These are phyloP conservation scores for Scalesia atractyloides DNA, from an alignment of 129 eudicot species.

Conservation along the genomic window DNA sequence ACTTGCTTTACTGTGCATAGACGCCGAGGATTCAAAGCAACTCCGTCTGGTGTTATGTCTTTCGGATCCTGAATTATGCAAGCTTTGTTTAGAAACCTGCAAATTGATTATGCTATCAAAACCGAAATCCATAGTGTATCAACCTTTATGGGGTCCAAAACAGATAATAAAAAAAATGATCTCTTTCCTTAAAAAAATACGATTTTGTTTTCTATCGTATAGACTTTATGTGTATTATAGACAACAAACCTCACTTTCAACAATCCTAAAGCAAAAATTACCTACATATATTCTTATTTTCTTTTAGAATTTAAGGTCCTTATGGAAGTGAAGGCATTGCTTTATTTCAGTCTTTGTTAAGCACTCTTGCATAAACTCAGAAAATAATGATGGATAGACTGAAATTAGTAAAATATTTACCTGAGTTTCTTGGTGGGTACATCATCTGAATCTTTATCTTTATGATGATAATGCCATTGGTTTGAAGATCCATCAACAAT, in stretches of 20 bases:
- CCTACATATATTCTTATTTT: too few relatives aligned
- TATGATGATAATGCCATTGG: constrained; percentile 2
- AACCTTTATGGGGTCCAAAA: too few relatives aligned
- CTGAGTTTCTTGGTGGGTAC: constrained; percentile 17
- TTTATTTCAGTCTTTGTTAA: too few relatives aligned
- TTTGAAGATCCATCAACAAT: neutral
- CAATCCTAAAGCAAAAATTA: too few relatives aligned
- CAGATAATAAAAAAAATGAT: too few relatives aligned
- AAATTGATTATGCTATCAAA: neutral
- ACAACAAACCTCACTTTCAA: too few relatives aligned
- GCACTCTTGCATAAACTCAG: too few relatives aligned
- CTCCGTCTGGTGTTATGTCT: constrained; percentile 27
- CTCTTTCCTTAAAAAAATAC: too few relatives aligned
- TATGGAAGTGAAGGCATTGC: too few relatives aligned
- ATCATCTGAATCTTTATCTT: neutral
- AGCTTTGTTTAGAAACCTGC: constrained; percentile 45
- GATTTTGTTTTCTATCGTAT: too few relatives aligned
- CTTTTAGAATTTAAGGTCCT: too few relatives aligned
- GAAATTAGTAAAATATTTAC: neutral
- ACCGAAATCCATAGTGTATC: neutral
- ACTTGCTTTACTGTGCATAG: constrained; percentile 41
- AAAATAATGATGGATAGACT: neutral
- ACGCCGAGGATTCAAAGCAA: constrained; percentile 30
- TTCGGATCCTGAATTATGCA: constrained; percentile 33
- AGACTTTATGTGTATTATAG: too few relatives aligned